These are phyloP conservation scores for Arthroderma sp. DNA, from an alignment of 2,329 filamentous ascomycete species.

Conservation along the genomic window DNA sequence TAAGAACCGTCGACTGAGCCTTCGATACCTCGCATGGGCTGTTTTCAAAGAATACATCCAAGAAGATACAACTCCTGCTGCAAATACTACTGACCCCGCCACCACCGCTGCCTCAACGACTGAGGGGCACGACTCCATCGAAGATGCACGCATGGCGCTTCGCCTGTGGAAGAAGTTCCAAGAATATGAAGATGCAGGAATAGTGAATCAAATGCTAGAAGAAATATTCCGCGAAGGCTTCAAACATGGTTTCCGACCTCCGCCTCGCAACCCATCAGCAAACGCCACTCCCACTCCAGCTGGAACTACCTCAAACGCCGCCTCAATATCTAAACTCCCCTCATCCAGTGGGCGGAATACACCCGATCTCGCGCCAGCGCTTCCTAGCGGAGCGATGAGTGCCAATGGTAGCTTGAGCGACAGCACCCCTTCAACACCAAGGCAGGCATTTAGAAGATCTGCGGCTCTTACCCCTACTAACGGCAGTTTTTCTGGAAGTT, in stretches of 20 bases:
- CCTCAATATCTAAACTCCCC: neutral
- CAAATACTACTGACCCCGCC: conserved; percentile 4
- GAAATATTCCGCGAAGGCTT: conserved; percentile 64
- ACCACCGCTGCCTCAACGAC: conserved; percentile 8
- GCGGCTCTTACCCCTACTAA: conserved; percentile 31
- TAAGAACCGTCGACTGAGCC: conserved; percentile 71
- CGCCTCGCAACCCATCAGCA: conserved; percentile 22
- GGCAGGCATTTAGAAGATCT: conserved; percentile 29
- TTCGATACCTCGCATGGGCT: conserved; percentile 84
- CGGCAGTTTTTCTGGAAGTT: conserved; percentile 22
- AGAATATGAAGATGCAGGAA: conserved; percentile 75
- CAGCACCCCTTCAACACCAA: conserved; percentile 25
- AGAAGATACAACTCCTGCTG: conserved; percentile 45
- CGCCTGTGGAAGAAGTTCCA: conserved; percentile 81
- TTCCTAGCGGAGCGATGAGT: conserved; percentile 9
- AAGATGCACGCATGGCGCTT: conserved; percentile 82
- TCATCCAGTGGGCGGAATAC: conserved; percentile 28
- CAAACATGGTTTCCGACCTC: conserved; percentile 46
- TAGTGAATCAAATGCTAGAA: conserved; percentile 69
- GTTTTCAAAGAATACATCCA: conserved; percentile 91
- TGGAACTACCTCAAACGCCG: neutral
- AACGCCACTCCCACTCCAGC: neutral
- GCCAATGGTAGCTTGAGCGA: conserved; percentile 16
- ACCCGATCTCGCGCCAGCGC: conserved; percentile 17
- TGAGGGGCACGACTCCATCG: conserved; percentile 72